A percentile compares a stretch with the other conserved stretches of the same genome.
These are phyloP conservation scores for Ensete glaucum DNA, from an alignment of 176 grass and related monocot species.

Conservation along the genomic window DNA sequence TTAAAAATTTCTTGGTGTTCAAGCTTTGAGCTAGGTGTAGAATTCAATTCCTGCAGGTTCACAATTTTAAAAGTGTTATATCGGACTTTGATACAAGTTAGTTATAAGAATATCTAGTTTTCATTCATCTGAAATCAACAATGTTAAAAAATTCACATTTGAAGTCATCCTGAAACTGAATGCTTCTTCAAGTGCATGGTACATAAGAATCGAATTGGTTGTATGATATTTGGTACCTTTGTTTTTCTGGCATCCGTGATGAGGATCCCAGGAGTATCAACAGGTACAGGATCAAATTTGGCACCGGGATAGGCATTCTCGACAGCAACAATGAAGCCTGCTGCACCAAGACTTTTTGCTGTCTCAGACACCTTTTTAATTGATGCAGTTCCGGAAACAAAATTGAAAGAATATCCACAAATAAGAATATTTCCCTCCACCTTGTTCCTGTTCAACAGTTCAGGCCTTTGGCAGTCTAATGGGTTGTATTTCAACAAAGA, in stretches of 20 bases:
- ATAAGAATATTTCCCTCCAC: conserved; percentile 87
- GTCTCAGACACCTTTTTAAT: conserved; percentile 91
- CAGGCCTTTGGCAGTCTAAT: conserved; percentile 81
- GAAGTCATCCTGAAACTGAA: no score
- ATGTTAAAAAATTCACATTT: no score
- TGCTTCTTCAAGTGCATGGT: no score
- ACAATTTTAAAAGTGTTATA: no score
- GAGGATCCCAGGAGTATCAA: conserved; percentile 89
- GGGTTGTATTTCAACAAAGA: conserved; percentile 79
- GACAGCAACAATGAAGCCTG: conserved; percentile 84
- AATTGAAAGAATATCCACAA: conserved; percentile 95
- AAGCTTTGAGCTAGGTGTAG: no score
- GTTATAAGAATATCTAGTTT: no score
- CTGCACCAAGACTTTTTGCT: conserved; percentile 71
- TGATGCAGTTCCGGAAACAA: conserved; percentile 90
- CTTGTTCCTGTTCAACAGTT: conserved; percentile 81
- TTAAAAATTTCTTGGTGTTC: no score
- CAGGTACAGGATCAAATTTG: conserved; percentile 95
- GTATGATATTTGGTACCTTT: conserved; percentile 33
- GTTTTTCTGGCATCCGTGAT: conserved; percentile 77
- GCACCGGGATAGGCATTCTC: conserved; percentile 91
- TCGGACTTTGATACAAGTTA: no score
- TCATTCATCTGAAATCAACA: no score
- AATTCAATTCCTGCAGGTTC: no score
- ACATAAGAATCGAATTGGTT: no score